phyloP scores from a whole-genome alignment of 305 asterid species.

The Rubia tinctorum region DNA sequence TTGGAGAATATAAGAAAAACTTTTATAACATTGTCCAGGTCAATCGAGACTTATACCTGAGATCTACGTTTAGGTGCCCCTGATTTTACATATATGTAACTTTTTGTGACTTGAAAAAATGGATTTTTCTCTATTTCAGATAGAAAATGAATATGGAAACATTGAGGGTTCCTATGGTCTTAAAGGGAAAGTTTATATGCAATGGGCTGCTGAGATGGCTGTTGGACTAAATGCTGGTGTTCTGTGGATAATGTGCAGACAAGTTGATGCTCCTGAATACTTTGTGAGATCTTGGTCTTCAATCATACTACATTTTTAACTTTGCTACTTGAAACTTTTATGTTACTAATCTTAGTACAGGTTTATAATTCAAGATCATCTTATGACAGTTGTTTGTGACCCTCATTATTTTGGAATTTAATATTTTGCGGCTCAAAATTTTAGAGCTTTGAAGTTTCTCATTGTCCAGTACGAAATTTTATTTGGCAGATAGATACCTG shows the following conservation, averaged over 20 bases:
- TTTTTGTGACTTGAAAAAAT: background rate
- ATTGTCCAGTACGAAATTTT: slow-evolving; percentile 14
- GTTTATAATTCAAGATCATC: background rate
- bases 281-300: slow-evolving; percentile 48
- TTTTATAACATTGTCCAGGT: background rate
- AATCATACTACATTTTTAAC: slow-evolving; percentile 17
- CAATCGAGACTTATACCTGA: background rate
- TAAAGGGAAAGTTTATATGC: slow-evolving; percentile 66
- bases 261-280: slow-evolving; percentile 89
- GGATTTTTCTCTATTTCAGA: slow-evolving; percentile 39
- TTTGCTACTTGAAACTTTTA: background rate
- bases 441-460: background rate
- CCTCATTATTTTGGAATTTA: background rate
- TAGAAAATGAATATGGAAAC: slow-evolving; percentile 95
- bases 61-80: background rate
- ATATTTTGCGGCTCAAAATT: background rate
- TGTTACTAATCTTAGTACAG: background rate
- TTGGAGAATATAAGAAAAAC: background rate
- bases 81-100: background rate
- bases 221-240: slow-evolving; percentile 88
- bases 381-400: background rate
- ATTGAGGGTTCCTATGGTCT: slow-evolving; percentile 67
- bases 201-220: slow-evolving; percentile 97
- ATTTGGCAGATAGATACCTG: slow-evolving; percentile 79
- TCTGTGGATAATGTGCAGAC: slow-evolving; percentile 99